Conservation (phyloP, 2,329 filamentous ascomycete species). For the Claviceps capensis region DNA sequence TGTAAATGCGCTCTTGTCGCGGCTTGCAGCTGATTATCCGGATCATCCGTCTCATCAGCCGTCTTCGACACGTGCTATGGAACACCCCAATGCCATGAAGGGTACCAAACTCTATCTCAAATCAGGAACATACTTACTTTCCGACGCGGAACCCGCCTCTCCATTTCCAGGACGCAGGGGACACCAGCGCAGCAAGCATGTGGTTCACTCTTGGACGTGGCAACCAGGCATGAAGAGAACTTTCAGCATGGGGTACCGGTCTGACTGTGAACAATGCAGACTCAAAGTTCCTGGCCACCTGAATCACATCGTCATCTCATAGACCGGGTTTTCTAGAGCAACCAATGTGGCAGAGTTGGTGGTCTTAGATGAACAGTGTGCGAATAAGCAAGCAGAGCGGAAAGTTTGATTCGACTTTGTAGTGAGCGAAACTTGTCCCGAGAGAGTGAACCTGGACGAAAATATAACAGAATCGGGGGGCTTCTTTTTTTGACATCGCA, state of each 20-base stretch:
- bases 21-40: slow-evolving; percentile 9
- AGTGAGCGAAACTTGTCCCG: not conserved
- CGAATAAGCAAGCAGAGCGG: not conserved
- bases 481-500: too few relatives aligned
- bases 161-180: slow-evolving; percentile 38
- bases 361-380: not conserved
- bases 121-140: slow-evolving; percentile 11
- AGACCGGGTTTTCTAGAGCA: slow-evolving; percentile 17
- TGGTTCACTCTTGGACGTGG: slow-evolving; percentile 45
- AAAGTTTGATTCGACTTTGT: not conserved
- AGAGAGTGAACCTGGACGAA: too few relatives aligned
- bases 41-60: slow-evolving; percentile 9
- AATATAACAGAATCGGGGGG: too few relatives aligned
- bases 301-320: slow-evolving; percentile 61
- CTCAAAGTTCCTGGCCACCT: slow-evolving; percentile 66
- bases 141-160: slow-evolving; percentile 24
- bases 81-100: slow-evolving; percentile 25
- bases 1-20: not conserved
- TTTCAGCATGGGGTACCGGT: slow-evolving; percentile 66
- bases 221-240: slow-evolving; percentile 53
- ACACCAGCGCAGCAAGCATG: slow-evolving; percentile 45
- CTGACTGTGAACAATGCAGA: slow-evolving; percentile 66
- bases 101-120: slow-evolving; percentile 17
- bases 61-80: slow-evolving; percentile 23
- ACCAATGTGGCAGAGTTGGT: not conserved